phyloP scores from a whole-genome alignment of 2,329 filamentous ascomycete species.

The Colletotrichum tabaci region DNA sequence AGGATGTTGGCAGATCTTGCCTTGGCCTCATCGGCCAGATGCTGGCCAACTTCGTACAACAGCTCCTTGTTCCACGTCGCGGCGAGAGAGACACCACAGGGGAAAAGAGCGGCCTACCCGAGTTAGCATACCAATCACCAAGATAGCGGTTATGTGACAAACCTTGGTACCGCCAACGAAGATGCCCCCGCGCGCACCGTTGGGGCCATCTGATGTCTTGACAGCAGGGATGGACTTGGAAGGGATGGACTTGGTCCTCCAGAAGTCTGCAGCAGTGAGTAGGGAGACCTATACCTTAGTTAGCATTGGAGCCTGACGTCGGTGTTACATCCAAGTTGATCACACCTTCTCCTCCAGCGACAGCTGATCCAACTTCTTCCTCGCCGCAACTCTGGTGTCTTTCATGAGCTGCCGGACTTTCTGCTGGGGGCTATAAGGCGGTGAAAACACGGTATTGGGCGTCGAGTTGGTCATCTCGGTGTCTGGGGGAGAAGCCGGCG shows the following conservation, averaged over 20 bases:
- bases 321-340: neutral
- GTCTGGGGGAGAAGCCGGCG: constrained; percentile 37
- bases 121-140: neutral
- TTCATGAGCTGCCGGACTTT: constrained; percentile 52
- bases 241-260: constrained; percentile 76
- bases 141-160: constrained; percentile 38
- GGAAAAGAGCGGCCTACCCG: constrained; percentile 79
- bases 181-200: constrained; percentile 77
- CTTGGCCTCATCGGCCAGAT: constrained; percentile 80
- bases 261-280: constrained; percentile 76
- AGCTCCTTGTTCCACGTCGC: constrained; percentile 84
- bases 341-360: constrained; percentile 72
- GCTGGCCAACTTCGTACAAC: constrained; percentile 77
- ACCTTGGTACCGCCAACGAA: constrained; percentile 78
- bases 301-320: neutral
- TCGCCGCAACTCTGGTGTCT: constrained; percentile 59
- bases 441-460: constrained; percentile 65
- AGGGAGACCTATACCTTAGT: constrained; percentile 64
- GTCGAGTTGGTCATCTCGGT: constrained; percentile 57
- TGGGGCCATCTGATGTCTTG: constrained; percentile 79
- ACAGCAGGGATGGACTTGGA: constrained; percentile 75
- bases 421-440: constrained; percentile 60
- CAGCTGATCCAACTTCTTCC: constrained; percentile 66
- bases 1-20: constrained; percentile 82
- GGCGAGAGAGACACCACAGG: constrained; percentile 83